phyloP scores from a whole-genome alignment of 176 grass and related monocot species.

The Ensete ventricosum region DNA sequence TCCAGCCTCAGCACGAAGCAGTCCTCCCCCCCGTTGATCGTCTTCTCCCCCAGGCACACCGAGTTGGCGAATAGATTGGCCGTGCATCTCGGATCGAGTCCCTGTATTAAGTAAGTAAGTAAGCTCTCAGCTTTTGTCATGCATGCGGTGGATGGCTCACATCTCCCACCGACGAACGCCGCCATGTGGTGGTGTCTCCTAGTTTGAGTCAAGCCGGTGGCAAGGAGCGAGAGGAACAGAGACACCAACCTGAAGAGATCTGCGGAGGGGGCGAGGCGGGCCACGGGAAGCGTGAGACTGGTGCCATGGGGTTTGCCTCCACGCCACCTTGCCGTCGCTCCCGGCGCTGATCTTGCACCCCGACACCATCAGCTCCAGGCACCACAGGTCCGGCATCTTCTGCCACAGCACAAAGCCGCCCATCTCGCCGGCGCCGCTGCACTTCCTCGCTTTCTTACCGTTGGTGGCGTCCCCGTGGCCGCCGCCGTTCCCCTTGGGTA shows the following conservation, averaged over 20 bases:
- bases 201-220: too few relatives aligned
- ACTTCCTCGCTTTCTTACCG: constrained; percentile 31
- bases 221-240: too few relatives aligned
- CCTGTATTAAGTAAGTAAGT: constrained; percentile 9
- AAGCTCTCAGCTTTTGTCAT: too few relatives aligned
- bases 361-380: constrained; percentile 87
- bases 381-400: constrained; percentile 96
- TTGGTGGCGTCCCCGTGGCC: neutral
- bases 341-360: constrained; percentile 99
- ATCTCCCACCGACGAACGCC: too few relatives aligned
- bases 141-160: too few relatives aligned
- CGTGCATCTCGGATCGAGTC: constrained; percentile 18
- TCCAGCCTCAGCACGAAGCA: constrained; percentile 22
- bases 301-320: constrained; percentile 97
- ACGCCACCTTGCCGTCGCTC: constrained; percentile 88
- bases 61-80: constrained; percentile 20
- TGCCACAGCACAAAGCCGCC: constrained; percentile 99
- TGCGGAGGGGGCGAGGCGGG: constrained; percentile 80
- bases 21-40: constrained; percentile 15
- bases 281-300: constrained; percentile 93
- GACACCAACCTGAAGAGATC: constrained; percentile 70
- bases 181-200: too few relatives aligned
- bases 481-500: constrained; percentile 43
- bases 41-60: constrained; percentile 18
- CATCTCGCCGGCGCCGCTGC: constrained; percentile 44